Evolutionary conservation across 345 rosid genomes (phyloP).

Genomic region (Erodium maritimum): DNA sequence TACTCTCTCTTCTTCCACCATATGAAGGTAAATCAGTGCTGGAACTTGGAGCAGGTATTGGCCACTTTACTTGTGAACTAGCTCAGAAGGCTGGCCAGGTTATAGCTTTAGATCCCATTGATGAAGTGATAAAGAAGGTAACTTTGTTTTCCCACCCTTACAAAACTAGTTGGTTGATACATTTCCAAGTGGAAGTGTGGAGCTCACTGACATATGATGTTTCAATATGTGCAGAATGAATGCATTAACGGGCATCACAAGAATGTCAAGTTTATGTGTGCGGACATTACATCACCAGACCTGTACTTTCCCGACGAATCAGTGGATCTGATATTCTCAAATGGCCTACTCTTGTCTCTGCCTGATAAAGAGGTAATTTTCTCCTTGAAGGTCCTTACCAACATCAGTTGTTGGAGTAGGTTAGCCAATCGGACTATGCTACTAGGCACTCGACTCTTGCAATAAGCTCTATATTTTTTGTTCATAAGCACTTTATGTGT

Average conservation of each 20-base stretch:
- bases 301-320: constrained; percentile 52
- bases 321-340: constrained; percentile 74
- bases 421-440: no score
- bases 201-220: not conserved
- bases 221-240: constrained; percentile 40
- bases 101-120: constrained; percentile 81
- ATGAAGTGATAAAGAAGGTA: constrained; percentile 76
- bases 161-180: not conserved
- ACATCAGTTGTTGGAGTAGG: no score
- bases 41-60: constrained; percentile 95
- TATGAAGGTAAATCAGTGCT: constrained; percentile 61
- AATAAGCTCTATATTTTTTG: no score
- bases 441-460: no score
- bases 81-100: constrained; percentile 74
- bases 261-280: constrained; percentile 78
- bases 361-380: constrained; percentile 66
- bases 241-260: constrained; percentile 59
- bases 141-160: not conserved
- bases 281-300: constrained; percentile 74
- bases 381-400: not conserved
- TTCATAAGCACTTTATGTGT: no score
- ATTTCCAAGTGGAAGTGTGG: not conserved
- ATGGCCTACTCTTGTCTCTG: constrained; percentile 96
- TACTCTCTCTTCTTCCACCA: constrained; percentile 72
- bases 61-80: constrained; percentile 80